These are phyloP conservation scores for Nicotiana rustica DNA, from an alignment of 305 asterid species.

Conservation along the genomic window DNA sequence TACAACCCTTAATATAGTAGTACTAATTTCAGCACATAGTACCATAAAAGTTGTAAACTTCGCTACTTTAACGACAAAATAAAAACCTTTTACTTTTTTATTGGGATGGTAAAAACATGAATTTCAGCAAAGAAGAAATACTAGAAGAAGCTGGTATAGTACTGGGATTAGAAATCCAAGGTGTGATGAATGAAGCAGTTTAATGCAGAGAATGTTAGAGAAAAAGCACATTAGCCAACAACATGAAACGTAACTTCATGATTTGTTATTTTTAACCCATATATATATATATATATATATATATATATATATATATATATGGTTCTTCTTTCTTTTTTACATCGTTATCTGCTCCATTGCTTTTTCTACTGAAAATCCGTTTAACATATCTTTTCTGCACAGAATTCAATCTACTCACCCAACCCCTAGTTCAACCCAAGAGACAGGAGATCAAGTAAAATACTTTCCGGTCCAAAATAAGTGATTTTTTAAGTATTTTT, in stretches of 20 bases:
- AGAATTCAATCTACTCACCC: slow-evolving; percentile 60
- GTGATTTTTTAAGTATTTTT: no score
- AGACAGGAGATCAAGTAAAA: slow-evolving; percentile 27
- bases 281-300: background rate
- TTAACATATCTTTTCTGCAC: slow-evolving; percentile 57
- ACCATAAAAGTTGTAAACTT: background rate
- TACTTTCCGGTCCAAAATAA: background rate
- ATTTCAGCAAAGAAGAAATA: slow-evolving; percentile 50
- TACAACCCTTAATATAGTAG: background rate
- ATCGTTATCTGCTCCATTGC: slow-evolving; percentile 52
- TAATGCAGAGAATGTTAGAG: slow-evolving; percentile 61
- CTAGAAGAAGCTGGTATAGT: background rate
- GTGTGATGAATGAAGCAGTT: slow-evolving; percentile 35
- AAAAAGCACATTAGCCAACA: slow-evolving; percentile 3
- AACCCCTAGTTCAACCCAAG: slow-evolving; percentile 46
- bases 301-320: background rate
- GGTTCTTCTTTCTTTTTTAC: slow-evolving; percentile 25
- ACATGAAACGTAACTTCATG: background rate
- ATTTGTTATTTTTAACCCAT: background rate
- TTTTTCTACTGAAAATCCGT: slow-evolving; percentile 33
- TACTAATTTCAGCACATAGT: background rate
- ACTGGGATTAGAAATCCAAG: background rate
- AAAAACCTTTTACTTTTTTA: background rate
- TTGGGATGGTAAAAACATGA: slow-evolving; percentile 40
- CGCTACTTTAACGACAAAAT: background rate